These are phyloP conservation scores for Moesziomyces antarcticus DNA, from an alignment of 1,284 basidiomycete genomes.

Conservation along the genomic window DNA sequence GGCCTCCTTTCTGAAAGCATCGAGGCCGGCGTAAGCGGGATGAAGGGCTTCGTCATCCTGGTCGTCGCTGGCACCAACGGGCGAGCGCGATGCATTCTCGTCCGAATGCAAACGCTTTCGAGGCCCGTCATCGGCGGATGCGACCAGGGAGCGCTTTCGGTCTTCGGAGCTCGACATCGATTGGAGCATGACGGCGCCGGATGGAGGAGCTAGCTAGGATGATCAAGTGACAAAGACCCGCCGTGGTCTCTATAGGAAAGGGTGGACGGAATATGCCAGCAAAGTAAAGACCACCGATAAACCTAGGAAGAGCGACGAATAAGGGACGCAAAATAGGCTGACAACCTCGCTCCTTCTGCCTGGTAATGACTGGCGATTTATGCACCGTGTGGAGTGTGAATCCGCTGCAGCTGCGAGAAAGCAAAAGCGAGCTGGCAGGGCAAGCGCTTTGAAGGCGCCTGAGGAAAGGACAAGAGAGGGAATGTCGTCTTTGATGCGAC, in stretches of 20 bases:
- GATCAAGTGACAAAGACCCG: background rate
- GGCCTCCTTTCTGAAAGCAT: constrained; percentile 63
- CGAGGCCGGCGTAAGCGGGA: constrained; percentile 27
- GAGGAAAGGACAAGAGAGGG: background rate
- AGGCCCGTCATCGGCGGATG: constrained; percentile 26
- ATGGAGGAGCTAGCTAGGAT: background rate
- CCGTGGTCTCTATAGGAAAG: background rate
- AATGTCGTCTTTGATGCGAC: background rate
- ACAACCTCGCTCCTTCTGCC: too few relatives aligned
- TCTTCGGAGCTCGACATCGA: constrained; percentile 46
- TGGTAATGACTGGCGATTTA: too few relatives aligned
- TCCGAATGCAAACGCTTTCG: constrained; percentile 46
- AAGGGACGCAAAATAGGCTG: too few relatives aligned
- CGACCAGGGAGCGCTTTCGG: constrained; percentile 51
- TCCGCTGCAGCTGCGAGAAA: background rate
- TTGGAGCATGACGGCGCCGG: constrained; percentile 27
- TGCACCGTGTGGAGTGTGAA: too few relatives aligned
- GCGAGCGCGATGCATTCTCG: constrained; percentile 13
- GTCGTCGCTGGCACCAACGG: constrained; percentile 31
- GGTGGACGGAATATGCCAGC: background rate
- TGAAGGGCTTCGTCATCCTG: constrained; percentile 38
- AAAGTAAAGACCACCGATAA: background rate
- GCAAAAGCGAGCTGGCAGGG: background rate
- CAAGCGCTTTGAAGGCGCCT: background rate
- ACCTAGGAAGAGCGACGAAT: too few relatives aligned